Percentiles rank a stretch among this genome's conserved stretches.
Evolutionary conservation across 805 yeast species (phyloP).

Genomic region (Metschnikowia amazonensis): DNA sequence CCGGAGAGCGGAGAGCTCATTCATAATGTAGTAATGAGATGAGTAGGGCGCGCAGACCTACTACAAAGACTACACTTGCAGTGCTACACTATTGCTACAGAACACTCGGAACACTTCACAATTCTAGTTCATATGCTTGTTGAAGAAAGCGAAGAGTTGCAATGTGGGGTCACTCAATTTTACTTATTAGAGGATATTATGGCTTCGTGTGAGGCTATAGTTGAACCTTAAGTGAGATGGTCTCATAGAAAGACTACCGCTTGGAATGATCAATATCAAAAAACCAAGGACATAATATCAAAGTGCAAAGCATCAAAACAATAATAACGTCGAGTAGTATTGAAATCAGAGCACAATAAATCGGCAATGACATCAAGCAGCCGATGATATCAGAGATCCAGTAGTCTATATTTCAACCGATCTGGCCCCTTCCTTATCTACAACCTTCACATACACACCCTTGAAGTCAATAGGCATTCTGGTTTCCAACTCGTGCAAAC

Average conservation of each 20-base stretch:
- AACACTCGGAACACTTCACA: neutral
- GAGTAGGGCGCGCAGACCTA: neutral
- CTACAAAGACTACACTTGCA: too few relatives aligned
- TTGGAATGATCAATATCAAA: neutral
- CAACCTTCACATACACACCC: slow-evolving; percentile 69
- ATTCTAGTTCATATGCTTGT: neutral
- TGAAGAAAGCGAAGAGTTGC: too few relatives aligned
- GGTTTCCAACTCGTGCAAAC: slow-evolving; percentile 72
- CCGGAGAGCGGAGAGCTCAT: slow-evolving; percentile 5
- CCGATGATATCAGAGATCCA: neutral
- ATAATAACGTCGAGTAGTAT: neutral
- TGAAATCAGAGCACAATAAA: too few relatives aligned
- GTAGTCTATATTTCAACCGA: slow-evolving; percentile 25
- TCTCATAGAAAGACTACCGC: neutral
- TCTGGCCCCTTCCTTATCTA: slow-evolving; percentile 59
- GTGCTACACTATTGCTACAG: too few relatives aligned
- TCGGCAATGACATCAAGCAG: neutral
- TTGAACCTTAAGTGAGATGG: neutral
- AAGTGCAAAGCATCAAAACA: neutral
- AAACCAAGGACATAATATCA: too few relatives aligned
- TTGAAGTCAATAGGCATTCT: slow-evolving; percentile 95
- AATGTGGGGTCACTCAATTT: neutral
- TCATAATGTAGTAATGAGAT: slow-evolving; percentile 2
- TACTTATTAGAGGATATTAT: too few relatives aligned
- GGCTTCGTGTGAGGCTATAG: neutral